These are phyloP conservation scores for Eremothecium sinecaudum DNA, from an alignment of 1,139 yeast species.

Conservation along the genomic window DNA sequence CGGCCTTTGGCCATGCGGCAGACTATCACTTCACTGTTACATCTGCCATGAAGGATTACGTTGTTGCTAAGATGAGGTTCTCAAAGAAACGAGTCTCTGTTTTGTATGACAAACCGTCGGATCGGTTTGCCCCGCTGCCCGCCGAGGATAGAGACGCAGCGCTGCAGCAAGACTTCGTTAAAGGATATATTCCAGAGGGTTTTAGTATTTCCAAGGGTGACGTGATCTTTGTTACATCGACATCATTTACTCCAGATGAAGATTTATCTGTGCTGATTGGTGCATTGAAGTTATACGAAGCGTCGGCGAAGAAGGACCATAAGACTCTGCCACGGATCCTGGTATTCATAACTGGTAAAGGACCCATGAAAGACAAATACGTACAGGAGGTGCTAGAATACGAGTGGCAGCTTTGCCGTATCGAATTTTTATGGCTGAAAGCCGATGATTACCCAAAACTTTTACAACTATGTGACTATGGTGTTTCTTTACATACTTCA, in stretches of 20 bases:
- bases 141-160: slow-evolving; percentile 14
- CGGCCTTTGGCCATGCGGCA: slow-evolving; percentile 48
- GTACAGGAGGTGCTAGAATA: slow-evolving; percentile 39
- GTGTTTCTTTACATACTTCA: slow-evolving; percentile 82
- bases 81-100: slow-evolving; percentile 35
- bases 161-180: slow-evolving; percentile 33
- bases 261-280: slow-evolving; percentile 63
- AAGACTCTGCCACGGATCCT: slow-evolving; percentile 41
- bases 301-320: slow-evolving; percentile 21
- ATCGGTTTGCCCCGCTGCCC: slow-evolving; percentile 49
- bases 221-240: slow-evolving; percentile 67
- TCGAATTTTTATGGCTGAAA: slow-evolving; percentile 68
- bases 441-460: slow-evolving; percentile 73
- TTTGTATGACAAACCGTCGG: slow-evolving; percentile 68
- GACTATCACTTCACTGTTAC: slow-evolving; percentile 78
- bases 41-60: slow-evolving; percentile 53
- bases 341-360: slow-evolving; percentile 86
- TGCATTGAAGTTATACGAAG: slow-evolving; percentile 57
- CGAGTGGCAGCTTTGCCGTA: slow-evolving; percentile 40
- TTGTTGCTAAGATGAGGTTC: slow-evolving; percentile 46
- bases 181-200: slow-evolving; percentile 35
- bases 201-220: slow-evolving; percentile 35
- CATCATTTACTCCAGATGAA: slow-evolving; percentile 95
- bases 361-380: slow-evolving; percentile 59
- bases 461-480: slow-evolving; percentile 71